A percentile compares a stretch with the other conserved stretches of the same genome.
These are phyloP conservation scores for Phytophthora cryptogea DNA, from an alignment of 352 stramenopile species.

Conservation along the genomic window DNA sequence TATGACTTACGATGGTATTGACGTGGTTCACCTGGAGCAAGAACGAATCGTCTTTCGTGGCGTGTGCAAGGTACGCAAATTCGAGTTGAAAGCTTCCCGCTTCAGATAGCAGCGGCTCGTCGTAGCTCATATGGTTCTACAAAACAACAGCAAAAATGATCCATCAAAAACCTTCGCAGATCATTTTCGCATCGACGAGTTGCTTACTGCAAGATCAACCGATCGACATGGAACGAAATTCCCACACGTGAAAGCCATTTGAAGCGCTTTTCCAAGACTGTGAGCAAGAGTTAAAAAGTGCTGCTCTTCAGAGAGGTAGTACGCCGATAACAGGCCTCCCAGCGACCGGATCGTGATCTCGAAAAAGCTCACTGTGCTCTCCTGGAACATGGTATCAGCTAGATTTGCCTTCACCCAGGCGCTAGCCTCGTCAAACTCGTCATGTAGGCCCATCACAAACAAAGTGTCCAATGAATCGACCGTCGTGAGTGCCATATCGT, in stretches of 20 bases:
- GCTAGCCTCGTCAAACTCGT: constrained; percentile 68
- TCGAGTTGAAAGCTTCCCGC: constrained; percentile 68
- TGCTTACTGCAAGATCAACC: constrained; percentile 46
- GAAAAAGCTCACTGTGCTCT: constrained; percentile 56
- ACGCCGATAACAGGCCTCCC: constrained; percentile 58
- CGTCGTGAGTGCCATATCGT: constrained; percentile 69
- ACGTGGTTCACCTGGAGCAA: constrained; percentile 41
- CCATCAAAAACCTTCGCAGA: background rate
- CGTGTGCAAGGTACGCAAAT: constrained; percentile 53
- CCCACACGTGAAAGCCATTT: constrained; percentile 41
- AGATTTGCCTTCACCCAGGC: constrained; percentile 58
- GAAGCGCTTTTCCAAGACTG: constrained; percentile 41
- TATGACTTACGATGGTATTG: constrained; percentile 43
- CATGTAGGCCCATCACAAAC: constrained; percentile 60
- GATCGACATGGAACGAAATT: constrained; percentile 40
- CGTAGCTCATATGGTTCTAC: constrained; percentile 15
- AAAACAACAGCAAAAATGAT: constrained; percentile 2
- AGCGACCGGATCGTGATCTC: constrained; percentile 67
- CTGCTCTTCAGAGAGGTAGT: constrained; percentile 50
- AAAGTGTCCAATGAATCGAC: constrained; percentile 76
- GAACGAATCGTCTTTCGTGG: constrained; percentile 44
- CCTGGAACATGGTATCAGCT: constrained; percentile 35
- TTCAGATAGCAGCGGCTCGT: constrained; percentile 47
- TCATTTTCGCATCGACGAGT: background rate
- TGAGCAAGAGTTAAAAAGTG: constrained; percentile 52